Percentiles rank a stretch among this genome's conserved stretches.
Evolutionary conservation across 140 eudicot genomes (phyloP).

Genomic region (Erigeron philadelphicus): DNA sequence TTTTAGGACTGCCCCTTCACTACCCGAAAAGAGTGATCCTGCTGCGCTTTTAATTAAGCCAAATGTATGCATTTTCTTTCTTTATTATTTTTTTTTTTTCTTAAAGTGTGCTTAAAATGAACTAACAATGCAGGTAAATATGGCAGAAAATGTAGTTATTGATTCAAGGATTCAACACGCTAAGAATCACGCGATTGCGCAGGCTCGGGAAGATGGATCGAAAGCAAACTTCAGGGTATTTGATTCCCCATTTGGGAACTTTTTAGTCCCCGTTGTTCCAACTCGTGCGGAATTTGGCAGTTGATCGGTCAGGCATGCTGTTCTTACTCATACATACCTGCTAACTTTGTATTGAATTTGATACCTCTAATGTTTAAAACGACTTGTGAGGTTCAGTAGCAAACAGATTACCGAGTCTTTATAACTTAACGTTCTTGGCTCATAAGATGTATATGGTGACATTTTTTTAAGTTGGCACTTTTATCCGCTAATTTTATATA

Average conservation of each 20-base stretch:
- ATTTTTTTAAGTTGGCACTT: background rate
- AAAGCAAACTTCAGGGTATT: constrained; percentile 57
- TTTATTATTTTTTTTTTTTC: background rate
- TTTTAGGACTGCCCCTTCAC: constrained; percentile 32
- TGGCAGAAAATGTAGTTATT: constrained; percentile 27
- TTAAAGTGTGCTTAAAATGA: background rate
- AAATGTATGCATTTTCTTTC: constrained; percentile 26
- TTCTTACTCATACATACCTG: background rate
- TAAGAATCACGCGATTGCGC: constrained; percentile 57
- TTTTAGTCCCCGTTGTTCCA: constrained; percentile 61
- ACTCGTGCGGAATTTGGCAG: constrained; percentile 42
- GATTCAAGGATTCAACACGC: constrained; percentile 52
- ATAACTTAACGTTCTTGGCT: background rate
- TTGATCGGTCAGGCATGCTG: constrained; percentile 14
- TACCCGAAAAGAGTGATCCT: constrained; percentile 28
- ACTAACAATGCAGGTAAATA: constrained; percentile 34
- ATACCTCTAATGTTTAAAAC: background rate
- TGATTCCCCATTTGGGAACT: constrained; percentile 79
- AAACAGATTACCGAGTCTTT: background rate
- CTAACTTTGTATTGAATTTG: background rate
- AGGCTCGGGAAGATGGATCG: constrained; percentile 70
- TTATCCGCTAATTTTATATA: background rate
- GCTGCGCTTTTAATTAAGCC: constrained; percentile 11
- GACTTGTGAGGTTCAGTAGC: no score
- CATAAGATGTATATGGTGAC: background rate